Evolutionary conservation across 176 grass and related monocot genomes (phyloP).

Genomic region (Alopecurus myosuroides): DNA sequence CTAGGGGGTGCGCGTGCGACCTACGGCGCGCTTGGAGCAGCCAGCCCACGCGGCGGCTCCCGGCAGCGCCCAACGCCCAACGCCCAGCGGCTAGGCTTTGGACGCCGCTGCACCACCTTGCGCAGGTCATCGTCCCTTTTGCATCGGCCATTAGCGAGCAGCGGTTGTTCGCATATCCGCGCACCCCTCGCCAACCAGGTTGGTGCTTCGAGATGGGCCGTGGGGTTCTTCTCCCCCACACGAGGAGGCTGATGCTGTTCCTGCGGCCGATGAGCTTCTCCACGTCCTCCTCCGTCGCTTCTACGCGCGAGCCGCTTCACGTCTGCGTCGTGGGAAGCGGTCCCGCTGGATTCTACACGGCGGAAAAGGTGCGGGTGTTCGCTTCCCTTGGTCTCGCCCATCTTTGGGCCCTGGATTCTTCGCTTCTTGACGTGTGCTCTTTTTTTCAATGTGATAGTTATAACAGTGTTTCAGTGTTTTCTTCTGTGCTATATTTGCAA

Average conservation of each 20-base stretch:
- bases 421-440: background rate
- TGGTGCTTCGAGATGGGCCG: background rate
- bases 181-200: background rate
- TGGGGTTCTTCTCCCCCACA: slow-evolving; percentile 16
- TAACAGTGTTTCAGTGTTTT: background rate
- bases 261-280: slow-evolving; percentile 36
- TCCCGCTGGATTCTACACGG: slow-evolving; percentile 93
- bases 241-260: slow-evolving; percentile 1
- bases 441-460: background rate
- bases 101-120: background rate
- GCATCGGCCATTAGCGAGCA: background rate
- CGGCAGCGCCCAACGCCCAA: background rate
- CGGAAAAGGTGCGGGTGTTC: slow-evolving; percentile 48
- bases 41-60: background rate
- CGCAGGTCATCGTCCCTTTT: background rate
- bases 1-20: background rate
- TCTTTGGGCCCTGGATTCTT: background rate
- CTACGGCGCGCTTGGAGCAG: background rate
- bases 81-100: background rate
- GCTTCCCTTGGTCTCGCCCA: background rate
- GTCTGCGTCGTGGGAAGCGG: slow-evolving; percentile 85
- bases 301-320: slow-evolving; percentile 39
- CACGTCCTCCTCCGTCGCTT: background rate
- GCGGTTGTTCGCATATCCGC: background rate
- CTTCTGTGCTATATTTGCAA: background rate